A percentile compares a stretch with the other conserved stretches of the same genome.
phyloP scores from a whole-genome alignment of 371 early-diverging fungal species.

The Actinomucor elegans region DNA sequence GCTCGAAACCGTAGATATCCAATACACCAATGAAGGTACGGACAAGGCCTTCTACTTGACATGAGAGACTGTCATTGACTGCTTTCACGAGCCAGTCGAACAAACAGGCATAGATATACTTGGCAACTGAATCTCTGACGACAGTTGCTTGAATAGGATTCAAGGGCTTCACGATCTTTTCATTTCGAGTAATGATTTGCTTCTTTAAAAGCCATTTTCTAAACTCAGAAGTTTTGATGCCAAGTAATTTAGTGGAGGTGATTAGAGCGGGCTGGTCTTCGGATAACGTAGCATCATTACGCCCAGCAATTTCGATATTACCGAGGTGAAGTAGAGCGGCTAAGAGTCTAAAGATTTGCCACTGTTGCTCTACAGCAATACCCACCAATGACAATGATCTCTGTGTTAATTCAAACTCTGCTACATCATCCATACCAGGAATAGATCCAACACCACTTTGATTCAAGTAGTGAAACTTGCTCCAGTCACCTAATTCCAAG shows the following conservation, averaged over 20 bases:
- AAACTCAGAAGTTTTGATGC: slow-evolving; percentile 74
- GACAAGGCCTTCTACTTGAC: slow-evolving; percentile 50
- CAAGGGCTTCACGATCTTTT: slow-evolving; percentile 81
- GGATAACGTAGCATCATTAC: slow-evolving; percentile 69
- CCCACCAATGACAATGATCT: slow-evolving; percentile 85
- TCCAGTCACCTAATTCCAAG: slow-evolving; percentile 73
- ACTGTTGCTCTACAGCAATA: slow-evolving; percentile 80
- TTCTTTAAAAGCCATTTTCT: slow-evolving; percentile 88
- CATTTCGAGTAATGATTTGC: slow-evolving; percentile 85
- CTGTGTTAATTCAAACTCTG: slow-evolving; percentile 88
- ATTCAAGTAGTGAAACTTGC: slow-evolving; percentile 83
- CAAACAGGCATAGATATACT: slow-evolving; percentile 89
- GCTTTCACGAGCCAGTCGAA: slow-evolving; percentile 93
- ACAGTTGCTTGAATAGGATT: slow-evolving; percentile 74
- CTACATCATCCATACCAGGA: slow-evolving; percentile 87
- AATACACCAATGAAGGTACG: slow-evolving; percentile 90
- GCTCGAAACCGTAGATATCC: slow-evolving; percentile 97
- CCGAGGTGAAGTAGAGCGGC: slow-evolving; percentile 93
- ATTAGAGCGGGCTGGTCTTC: slow-evolving; percentile 74
- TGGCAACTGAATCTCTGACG: slow-evolving; percentile 93
- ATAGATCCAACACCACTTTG: slow-evolving; percentile 85
- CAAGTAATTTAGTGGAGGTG: slow-evolving; percentile 70
- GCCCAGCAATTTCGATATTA: slow-evolving; percentile 83
- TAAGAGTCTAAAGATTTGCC: slow-evolving; percentile 87
- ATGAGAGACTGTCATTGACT: slow-evolving; percentile 80